phyloP scores from a whole-genome alignment of 495 filamentous ascomycete species.

The Trichoderma virens region DNA sequence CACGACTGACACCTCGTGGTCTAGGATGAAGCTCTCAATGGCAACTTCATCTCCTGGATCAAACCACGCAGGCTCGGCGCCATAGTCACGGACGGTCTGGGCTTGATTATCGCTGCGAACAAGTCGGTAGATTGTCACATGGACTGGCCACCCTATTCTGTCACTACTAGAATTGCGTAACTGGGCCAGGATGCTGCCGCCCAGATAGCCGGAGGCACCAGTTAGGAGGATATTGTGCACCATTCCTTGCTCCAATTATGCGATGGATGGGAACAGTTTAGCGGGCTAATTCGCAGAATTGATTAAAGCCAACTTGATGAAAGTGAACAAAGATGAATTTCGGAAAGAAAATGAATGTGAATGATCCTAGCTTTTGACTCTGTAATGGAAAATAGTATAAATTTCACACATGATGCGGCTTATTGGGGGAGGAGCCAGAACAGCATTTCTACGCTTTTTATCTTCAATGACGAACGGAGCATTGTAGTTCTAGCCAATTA shows the following conservation, averaged over 20 bases:
- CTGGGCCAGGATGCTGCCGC: constrained; percentile 39
- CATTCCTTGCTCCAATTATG: background rate
- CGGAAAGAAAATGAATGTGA: too few species aligned
- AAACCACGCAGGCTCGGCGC: constrained; percentile 31
- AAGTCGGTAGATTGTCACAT: constrained; percentile 35
- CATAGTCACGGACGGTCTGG: constrained; percentile 33
- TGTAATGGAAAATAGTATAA: background rate
- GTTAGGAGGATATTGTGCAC: constrained; percentile 42
- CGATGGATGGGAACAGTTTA: too few species aligned
- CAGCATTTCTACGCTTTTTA: background rate
- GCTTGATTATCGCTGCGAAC: constrained; percentile 37
- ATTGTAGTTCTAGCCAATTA: too few species aligned
- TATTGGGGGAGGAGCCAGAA: background rate
- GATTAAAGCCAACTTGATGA: too few species aligned
- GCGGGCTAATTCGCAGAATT: background rate
- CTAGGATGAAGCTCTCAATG: constrained; percentile 27
- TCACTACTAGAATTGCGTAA: constrained; percentile 18
- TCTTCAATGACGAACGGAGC: background rate
- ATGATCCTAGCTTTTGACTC: too few species aligned
- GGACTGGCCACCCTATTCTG: constrained; percentile 25
- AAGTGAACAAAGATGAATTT: too few species aligned
- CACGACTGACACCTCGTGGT: constrained; percentile 36
- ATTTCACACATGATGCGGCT: background rate
- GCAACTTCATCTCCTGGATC: constrained; percentile 24
- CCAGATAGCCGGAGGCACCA: constrained; percentile 45